Evolutionary conservation across 176 grass and related monocot species (phyloP).

Genomic region (Neostapfia colusana): DNA sequence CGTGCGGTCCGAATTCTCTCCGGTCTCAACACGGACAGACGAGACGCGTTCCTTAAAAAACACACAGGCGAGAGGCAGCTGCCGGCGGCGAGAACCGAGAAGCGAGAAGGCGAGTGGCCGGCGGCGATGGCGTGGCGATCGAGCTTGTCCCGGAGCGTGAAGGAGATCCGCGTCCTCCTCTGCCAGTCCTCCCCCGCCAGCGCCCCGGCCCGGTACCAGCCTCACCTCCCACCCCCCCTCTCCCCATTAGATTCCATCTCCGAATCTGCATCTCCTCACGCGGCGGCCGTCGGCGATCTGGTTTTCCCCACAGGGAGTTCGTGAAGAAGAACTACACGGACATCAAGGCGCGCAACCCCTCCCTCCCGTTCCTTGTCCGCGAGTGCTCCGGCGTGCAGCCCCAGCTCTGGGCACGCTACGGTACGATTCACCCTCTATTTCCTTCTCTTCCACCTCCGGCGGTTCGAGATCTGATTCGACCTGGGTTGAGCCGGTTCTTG

Average conservation of each 20-base stretch:
- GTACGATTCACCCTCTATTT: slow-evolving; percentile 33
- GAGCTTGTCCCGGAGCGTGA: slow-evolving; percentile 64
- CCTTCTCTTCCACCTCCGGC: not conserved
- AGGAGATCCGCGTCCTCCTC: slow-evolving; percentile 88
- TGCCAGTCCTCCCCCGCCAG: slow-evolving; percentile 84
- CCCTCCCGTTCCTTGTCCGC: slow-evolving; percentile 86
- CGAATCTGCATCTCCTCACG: not conserved
- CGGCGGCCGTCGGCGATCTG: not conserved
- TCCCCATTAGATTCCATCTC: not conserved
- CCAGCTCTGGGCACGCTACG: slow-evolving; percentile 94
- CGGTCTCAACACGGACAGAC: not conserved
- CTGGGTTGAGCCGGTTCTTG: not conserved
- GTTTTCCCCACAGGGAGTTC: slow-evolving; percentile 67
- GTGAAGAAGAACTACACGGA: slow-evolving; percentile 83
- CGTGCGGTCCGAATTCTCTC: not conserved
- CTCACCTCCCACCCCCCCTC: not conserved
- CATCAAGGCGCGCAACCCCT: slow-evolving; percentile 79
- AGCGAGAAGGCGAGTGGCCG: not conserved
- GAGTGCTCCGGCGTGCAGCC: slow-evolving; percentile 89
- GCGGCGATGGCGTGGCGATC: slow-evolving; percentile 79
- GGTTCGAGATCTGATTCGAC: not conserved
- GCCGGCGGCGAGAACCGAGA: slow-evolving; percentile 38
- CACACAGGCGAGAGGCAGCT: not conserved
- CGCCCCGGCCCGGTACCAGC: slow-evolving; percentile 56
- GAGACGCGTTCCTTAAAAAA: no score